Evolutionary conservation across 768 basidiomycete genomes (phyloP).

Genomic region (Gloeopeniophorella convolvens): DNA sequence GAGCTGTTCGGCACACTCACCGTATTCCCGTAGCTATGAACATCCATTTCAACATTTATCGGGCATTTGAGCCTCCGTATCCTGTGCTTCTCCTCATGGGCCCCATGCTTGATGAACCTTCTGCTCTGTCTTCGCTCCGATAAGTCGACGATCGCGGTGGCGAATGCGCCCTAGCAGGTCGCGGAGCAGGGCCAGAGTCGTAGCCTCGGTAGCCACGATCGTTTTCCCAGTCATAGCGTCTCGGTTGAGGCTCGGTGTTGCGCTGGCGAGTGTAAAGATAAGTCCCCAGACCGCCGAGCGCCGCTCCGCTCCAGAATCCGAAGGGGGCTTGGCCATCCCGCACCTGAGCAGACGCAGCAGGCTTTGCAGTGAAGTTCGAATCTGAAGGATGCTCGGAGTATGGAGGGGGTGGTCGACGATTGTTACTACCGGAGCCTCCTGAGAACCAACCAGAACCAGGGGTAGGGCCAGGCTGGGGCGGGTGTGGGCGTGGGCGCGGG

Average conservation of each 20-base stretch:
- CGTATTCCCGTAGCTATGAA: background rate
- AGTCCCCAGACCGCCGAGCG: conserved; percentile 63
- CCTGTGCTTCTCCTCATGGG: conserved; percentile 72
- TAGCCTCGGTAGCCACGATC: conserved; percentile 22
- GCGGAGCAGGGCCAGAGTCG: conserved; percentile 27
- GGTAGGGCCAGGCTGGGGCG: conserved; percentile 25
- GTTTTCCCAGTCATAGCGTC: conserved; percentile 57
- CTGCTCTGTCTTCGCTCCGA: conserved; percentile 44
- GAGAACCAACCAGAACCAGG: conserved; percentile 47
- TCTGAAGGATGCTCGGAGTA: conserved; percentile 29
- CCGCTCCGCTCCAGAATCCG: conserved; percentile 84
- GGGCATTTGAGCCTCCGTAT: conserved; percentile 67
- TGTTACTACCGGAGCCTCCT: conserved; percentile 32
- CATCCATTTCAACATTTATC: conserved; percentile 34
- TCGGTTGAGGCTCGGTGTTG: conserved; percentile 25
- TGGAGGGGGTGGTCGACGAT: conserved; percentile 51
- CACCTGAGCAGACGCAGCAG: background rate
- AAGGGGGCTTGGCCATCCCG: conserved; percentile 28
- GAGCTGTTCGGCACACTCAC: background rate
- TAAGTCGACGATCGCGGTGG: conserved; percentile 3
- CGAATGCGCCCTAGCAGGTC: conserved; percentile 7
- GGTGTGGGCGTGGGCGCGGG: conserved; percentile 27
- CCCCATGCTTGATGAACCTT: conserved; percentile 65
- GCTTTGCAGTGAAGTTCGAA: conserved; percentile 34
- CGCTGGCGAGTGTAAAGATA: conserved; percentile 38